Evolutionary conservation across 2,329 filamentous ascomycete genomes (phyloP).

Genomic region (Lachnellula hyalina): DNA sequence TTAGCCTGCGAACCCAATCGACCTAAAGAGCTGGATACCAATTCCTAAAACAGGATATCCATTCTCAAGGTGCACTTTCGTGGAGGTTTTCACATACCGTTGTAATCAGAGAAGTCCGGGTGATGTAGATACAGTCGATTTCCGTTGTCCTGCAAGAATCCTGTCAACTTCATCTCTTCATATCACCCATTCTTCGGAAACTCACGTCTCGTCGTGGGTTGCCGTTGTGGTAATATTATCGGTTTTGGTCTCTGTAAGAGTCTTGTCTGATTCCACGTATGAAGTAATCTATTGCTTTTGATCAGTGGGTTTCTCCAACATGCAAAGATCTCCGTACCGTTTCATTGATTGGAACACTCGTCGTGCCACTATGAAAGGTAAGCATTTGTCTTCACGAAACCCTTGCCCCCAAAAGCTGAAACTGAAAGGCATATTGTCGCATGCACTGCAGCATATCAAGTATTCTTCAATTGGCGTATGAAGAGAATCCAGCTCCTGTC

Average conservation of each 20-base stretch:
- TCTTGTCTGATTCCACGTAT: not conserved
- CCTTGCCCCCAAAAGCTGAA: not conserved
- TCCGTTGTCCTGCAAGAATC: not conserved
- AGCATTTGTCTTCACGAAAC: not conserved
- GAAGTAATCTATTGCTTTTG: not conserved
- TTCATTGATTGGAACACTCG: not conserved
- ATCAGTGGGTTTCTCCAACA: too few relatives aligned
- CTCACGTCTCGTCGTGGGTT: not conserved
- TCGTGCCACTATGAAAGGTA: not conserved
- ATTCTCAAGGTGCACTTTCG: not conserved
- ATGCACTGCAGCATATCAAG: not conserved
- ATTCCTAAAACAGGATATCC: not conserved
- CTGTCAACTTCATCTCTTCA: not conserved
- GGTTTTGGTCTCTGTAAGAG: not conserved
- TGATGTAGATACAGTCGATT: not conserved
- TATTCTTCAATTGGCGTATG: too few relatives aligned
- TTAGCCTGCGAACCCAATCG: conserved; percentile 1
- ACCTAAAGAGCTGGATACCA: too few relatives aligned
- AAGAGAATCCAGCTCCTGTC: too few relatives aligned
- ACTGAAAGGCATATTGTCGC: not conserved
- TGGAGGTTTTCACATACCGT: not conserved
- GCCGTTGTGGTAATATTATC: not conserved
- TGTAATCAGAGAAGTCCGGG: not conserved
- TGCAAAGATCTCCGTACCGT: not conserved
- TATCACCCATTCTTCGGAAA: not conserved